A percentile compares a stretch with the other conserved stretches of the same genome.
These are phyloP conservation scores for Sugiyamaella floridensis DNA, from an alignment of 805 yeast species.

Conservation along the genomic window DNA sequence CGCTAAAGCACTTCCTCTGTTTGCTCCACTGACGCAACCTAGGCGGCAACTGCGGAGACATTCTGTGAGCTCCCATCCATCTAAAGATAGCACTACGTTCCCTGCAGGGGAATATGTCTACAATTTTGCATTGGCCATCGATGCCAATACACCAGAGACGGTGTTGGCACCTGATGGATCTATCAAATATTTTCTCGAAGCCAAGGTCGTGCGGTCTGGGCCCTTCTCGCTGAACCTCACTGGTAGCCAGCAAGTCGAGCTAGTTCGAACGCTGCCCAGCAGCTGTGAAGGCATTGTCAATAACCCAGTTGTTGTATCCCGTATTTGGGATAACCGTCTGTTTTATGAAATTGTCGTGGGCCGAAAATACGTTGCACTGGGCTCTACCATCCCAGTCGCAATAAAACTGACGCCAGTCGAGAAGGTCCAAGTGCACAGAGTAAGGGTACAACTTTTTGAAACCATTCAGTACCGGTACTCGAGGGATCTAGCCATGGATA, in stretches of 20 bases:
- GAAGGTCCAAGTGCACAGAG: conserved; percentile 79
- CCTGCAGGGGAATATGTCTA: conserved; percentile 87
- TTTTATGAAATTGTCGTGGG: conserved; percentile 88
- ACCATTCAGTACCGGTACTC: conserved; percentile 85
- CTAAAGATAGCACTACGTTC: conserved; percentile 41
- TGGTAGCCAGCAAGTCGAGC: conserved; percentile 54
- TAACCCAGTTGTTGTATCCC: conserved; percentile 84
- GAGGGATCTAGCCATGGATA: conserved; percentile 79
- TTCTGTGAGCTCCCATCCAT: conserved; percentile 4
- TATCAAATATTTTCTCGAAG: conserved; percentile 63
- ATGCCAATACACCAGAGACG: conserved; percentile 75
- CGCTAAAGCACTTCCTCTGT: conserved; percentile 9
- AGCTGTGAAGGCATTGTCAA: conserved; percentile 59
- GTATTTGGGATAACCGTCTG: conserved; percentile 90
- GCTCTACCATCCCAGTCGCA: conserved; percentile 76
- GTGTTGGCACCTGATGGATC: conserved; percentile 73
- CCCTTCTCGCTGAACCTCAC: conserved; percentile 72
- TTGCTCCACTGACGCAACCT: conserved; percentile 5
- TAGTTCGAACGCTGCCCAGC: conserved; percentile 74
- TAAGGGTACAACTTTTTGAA: conserved; percentile 79
- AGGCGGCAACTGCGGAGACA: conserved; percentile 1
- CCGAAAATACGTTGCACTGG: conserved; percentile 77
- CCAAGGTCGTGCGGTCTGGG: conserved; percentile 70
- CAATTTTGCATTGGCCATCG: conserved; percentile 84
- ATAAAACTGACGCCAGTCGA: conserved; percentile 81